A percentile compares a stretch with the other conserved stretches of the same genome.
Evolutionary conservation across 768 basidiomycete genomes (phyloP).

Genomic region (Hysterangium stoloniferum): DNA sequence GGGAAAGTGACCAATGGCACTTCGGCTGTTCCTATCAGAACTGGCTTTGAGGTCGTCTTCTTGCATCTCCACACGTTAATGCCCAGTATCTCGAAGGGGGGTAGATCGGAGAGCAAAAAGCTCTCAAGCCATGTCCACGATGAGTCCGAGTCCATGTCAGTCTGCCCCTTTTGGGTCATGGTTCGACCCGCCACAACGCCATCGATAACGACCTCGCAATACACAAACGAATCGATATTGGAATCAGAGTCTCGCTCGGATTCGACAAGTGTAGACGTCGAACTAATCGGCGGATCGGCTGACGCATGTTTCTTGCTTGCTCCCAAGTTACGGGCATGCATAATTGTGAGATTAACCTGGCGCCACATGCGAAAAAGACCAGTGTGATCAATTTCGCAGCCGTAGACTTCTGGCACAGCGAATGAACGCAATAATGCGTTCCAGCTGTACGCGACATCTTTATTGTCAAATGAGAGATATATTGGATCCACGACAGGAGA

Average conservation of each 20-base stretch:
- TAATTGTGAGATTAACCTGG: conserved; percentile 63
- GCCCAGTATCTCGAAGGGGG: conserved; percentile 67
- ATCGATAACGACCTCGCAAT: conserved; percentile 73
- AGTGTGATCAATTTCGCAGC: conserved; percentile 35
- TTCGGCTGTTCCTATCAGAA: conserved; percentile 49
- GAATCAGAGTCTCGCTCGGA: conserved; percentile 7
- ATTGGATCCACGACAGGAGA: conserved; percentile 53
- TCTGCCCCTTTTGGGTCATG: conserved; percentile 47
- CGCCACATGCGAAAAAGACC: conserved; percentile 87
- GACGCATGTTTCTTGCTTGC: conserved; percentile 33
- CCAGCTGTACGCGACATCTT: conserved; percentile 66
- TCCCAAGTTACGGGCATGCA: conserved; percentile 70
- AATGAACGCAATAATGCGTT: conserved; percentile 73
- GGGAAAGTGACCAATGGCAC: conserved; percentile 66
- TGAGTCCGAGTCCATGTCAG: neutral
- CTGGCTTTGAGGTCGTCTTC: conserved; percentile 44
- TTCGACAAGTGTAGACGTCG: neutral
- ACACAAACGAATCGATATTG: conserved; percentile 20
- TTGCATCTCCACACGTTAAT: conserved; percentile 66
- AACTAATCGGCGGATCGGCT: neutral
- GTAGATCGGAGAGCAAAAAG: conserved; percentile 67
- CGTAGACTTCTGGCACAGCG: conserved; percentile 74
- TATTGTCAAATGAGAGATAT: conserved; percentile 63
- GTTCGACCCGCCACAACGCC: conserved; percentile 63
- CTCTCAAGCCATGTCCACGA: conserved; percentile 61